Evolutionary conservation across 1,139 yeast species (phyloP), one percentile per base, ranked within the genome.

Genomic region (Kodamaea sp.): DNA sequence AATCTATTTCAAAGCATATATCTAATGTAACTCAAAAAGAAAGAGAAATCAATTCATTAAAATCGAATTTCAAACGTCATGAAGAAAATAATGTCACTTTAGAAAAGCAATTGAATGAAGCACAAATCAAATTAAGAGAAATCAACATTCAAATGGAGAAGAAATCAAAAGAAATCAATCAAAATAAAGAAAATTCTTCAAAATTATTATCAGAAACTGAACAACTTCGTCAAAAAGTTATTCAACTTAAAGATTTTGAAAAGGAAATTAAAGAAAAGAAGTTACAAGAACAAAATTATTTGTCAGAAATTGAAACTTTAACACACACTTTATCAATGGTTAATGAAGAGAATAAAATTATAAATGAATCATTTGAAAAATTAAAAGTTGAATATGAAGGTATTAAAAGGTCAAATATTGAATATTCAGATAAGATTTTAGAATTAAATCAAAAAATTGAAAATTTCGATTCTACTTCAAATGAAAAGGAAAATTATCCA

Each of bases 381-480:
- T 49, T 70, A 26, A 63, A 65, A 38, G 40, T 53, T 5, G 80
- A 78, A 34, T 63, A 67, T 31, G 78, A 71, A 10, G 39, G 50
- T 8, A 44, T 55, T 20, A 49, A 53, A 8, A 51, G 43, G 28
- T 50, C 61, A 2, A 64, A 59, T 38, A 35, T 46, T 2, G 63
- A 63, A 24, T 63, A 62, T 43, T 47, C 64, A 0, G 54, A 53
- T 11, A 57, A 58, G 34, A 59, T 67, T 6, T 39, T 55, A 26
- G 48, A 48, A 2, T 52, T 68, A 35, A 59, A 53, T 24, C 43
- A 54, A 11, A 54, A 59, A 34, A 44, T 67, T 2, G 46, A 43
- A 5, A 49, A 50, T 5, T 47, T 67, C 7, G 58, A 60, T 15
- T 32, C 30, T 30, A 29, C 39, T 31, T 22, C n/a, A 28, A 9